Percentiles rank a stretch among this genome's conserved stretches.
Conservation (phyloP, 1,139 yeast species). For the Blastobotrys illinoisensis region DNA sequence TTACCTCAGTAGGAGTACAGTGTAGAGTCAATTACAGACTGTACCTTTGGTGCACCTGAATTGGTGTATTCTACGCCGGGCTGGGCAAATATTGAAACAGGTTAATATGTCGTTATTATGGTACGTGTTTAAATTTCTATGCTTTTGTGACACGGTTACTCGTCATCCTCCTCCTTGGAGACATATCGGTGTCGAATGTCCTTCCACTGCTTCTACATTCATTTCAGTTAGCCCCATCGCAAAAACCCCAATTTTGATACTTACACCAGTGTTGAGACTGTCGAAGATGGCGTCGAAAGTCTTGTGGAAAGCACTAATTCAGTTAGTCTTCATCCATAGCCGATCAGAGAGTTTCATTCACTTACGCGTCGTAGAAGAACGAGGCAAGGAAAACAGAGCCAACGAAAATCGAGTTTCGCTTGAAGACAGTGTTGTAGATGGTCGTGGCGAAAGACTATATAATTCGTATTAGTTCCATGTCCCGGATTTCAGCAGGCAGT, state of each 20-base stretch:
- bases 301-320: conserved; percentile 55
- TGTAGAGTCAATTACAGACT: too few species aligned
- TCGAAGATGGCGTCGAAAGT: conserved; percentile 81
- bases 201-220: conserved; percentile 74
- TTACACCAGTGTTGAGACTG: conserved; percentile 73
- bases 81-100: neutral
- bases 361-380: conserved; percentile 75
- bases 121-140: conserved; percentile 17
- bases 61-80: neutral
- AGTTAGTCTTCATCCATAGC: conserved; percentile 1
- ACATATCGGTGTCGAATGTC: conserved; percentile 68
- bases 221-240: conserved; percentile 11
- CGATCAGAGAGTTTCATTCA: conserved; percentile 4
- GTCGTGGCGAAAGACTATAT: conserved; percentile 44
- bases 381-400: conserved; percentile 83
- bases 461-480: neutral
- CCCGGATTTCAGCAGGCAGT: neutral
- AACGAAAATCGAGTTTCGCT: conserved; percentile 90
- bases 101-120: conserved; percentile 13
- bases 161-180: conserved; percentile 32
- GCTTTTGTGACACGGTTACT: conserved; percentile 16
- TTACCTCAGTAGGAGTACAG: too few species aligned
- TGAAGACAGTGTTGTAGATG: conserved; percentile 67
- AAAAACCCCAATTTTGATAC: conserved; percentile 13
- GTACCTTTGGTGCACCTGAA: too few species aligned